Base-by-base conservation (phyloP, 345 rosid species). In the Citropsis articulata region DNA sequence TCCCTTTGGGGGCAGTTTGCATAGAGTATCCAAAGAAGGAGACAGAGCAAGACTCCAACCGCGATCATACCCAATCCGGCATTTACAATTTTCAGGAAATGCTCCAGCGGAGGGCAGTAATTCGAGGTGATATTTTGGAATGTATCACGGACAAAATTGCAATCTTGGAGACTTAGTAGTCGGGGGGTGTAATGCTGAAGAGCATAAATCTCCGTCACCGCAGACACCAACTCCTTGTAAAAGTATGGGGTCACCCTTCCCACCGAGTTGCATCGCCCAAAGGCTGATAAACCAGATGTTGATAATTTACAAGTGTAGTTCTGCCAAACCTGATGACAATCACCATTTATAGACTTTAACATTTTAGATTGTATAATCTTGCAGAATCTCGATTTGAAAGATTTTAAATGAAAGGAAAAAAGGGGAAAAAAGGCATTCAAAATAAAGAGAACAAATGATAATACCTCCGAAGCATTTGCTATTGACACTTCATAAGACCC, bases 1-100 rank as follows among this genome's bases (percentile, higher is more conserved):
- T 92, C 98, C 93, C 95, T 92, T 94, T 76, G 93, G 98, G 95
- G 98, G 94, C 91, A 93, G 99, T 96, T 94, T 74, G 98, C 97
- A 85, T 91, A 91, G 67, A 89, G 81, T 65, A 90, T 84, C 99
- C 99, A 94, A 31, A 96, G 90, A 72, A 96, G 86, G n/a, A 94
- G 87, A 73, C 99, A 92, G 6, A 96, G 90, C 87, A 94, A 76
- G 83, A 96, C 95, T 77, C 98, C 99, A 0, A 83, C 90, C 0
- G 99, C 91, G 78, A 96, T 90, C 72, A 94, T 76, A 9, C 98
- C 98, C 71, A 96, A 76, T 55, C 99, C 99, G 31, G 91, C 93
- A 57, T 90, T 92, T 75, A 96, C 91, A 60, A 88, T 75, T 87
- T 81, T 88, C 27, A 96, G 95, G 78, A 90, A 77, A 75, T 78